A percentile compares a stretch with the other conserved stretches of the same genome.
Evolutionary conservation across 1,284 basidiomycete genomes (phyloP).

Genomic region (Malassezia pachydermatis): DNA sequence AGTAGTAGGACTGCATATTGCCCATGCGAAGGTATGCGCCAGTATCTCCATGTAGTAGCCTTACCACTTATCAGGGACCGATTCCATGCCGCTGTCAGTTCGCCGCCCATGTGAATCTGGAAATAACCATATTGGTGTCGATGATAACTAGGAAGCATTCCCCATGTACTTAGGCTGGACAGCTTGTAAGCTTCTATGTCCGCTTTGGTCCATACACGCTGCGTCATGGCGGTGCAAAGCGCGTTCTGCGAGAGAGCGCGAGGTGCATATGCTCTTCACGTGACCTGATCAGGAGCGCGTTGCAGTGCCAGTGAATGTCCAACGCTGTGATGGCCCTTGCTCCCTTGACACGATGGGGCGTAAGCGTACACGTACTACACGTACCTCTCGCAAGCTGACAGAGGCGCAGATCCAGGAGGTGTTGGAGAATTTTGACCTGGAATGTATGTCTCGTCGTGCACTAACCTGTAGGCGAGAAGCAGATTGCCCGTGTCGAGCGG

Average conservation of each 20-base stretch:
- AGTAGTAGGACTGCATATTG: background rate
- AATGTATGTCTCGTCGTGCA: conserved; percentile 5
- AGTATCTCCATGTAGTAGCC: background rate
- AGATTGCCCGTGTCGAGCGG: conserved; percentile 10
- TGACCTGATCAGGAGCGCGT: background rate
- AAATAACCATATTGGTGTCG: background rate
- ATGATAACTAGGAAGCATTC: background rate
- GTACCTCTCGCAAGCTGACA: background rate
- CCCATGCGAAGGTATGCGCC: background rate
- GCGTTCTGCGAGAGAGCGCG: too few relatives aligned
- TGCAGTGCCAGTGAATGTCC: background rate
- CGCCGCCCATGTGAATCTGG: background rate
- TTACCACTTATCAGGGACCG: background rate
- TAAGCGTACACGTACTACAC: conserved; percentile 1
- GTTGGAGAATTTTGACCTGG: conserved; percentile 16
- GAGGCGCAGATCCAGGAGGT: conserved; percentile 16
- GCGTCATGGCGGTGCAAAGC: too few relatives aligned
- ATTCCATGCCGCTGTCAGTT: background rate
- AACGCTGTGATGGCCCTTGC: too few relatives aligned
- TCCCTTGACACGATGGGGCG: conserved; percentile 2
- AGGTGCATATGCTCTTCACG: background rate
- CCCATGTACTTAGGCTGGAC: background rate
- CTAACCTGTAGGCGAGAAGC: conserved; percentile 9
- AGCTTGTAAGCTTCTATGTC: background rate
- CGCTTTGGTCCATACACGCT: background rate